Evolutionary conservation across 75 land plant species (phyloP), one percentile per base, ranked within the genome.

Genomic region (Picea sitchensis): DNA sequence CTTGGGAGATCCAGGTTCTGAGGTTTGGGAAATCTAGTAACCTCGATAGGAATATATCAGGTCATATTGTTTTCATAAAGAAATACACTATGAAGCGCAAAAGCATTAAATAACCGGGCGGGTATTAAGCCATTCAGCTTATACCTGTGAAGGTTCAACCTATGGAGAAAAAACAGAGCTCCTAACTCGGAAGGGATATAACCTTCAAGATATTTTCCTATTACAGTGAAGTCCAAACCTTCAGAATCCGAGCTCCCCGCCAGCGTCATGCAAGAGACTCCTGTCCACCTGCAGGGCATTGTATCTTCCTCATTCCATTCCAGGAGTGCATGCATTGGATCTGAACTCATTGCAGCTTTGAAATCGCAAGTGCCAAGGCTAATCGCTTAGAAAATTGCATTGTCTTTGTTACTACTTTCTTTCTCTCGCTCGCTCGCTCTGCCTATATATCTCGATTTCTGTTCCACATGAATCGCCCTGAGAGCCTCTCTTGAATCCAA

Each of bases 181-280:
- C 92, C 94, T 36, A 94, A 83, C 84, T 90, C 92, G 34, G 92
- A 88, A 47, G 94, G 92, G 34, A 94, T 83, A 79, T 90, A 88
- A 14, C 96, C 96, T 14, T 80, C 62, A 76, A 94, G 76, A 73
- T 82, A 85, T 82, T 82, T 87, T 0, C 81, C 83, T 73, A 91
- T 61, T 64, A 94, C 17, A 18, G 88, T 65, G 34, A 94, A 8
- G 5, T 79, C 90, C 75, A 91, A 91, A 61, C 89, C 93, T 5
- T 90, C 88, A 14, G 84, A 89, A 61, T 76, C 81, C 38, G 87
- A 4, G 68, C n/a, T 71, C 15, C 83, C 86, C 60, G 90, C 64
- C 13, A 90, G 36, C 63, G 88, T 84, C 71, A 82, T 74, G 83
- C 98, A 95, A n/a, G 92, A 79, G 58, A 95, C 82, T 32, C 98